Base-by-base conservation (phyloP, 345 rosid genomes). In the Aquilaria sinensis region DNA sequence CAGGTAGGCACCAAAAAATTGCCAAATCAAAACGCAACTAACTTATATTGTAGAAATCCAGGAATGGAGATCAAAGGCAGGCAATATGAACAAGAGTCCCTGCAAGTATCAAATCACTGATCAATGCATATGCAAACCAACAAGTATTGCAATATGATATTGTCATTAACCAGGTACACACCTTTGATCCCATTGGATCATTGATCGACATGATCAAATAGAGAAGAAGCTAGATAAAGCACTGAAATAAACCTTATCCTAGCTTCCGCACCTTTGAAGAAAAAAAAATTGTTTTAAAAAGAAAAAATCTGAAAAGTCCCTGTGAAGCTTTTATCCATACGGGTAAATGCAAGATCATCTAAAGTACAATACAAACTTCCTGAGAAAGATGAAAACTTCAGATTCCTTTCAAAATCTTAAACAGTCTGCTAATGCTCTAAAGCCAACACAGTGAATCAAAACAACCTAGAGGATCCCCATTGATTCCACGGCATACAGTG, bases 391-490 rank as follows among this genome's bases (percentile, higher is more conserved):
- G 10, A 54, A 31, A 29, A 4, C 5, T 12, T 37, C 6, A 60
- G 13, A 32, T 53, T 64, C 55, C 41, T 14, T 12, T 47, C 50
- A 9, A 53, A 37, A 41, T n/a, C 56, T 56, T 15, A 51, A 57
- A 47, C 12, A 16, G 31, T 37, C 55, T 47, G 57, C 11, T n/a
- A 48, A 53, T 58, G 60, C 2, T 47, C 30, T 45, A 61, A 57
- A 60, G 43, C n/a, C 53, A 47, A 69, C 53, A 61, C 70, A 65
- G 61, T 10, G 67, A 65, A 69, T 74, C 45, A 30, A 37, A 57
- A 69, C 53, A 74, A 37, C 12, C 10, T 51, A 16, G 34, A 47
- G 47, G 29, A 31, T 15, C 16, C 49, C 47, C 12, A 47, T 8
- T 9, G 57, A 57, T 51, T 31, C 30, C 47, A 14, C 10, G 16